Evolutionary conservation across 73 alveolate species (phyloP).

Genomic region (Breviolum minutum): DNA sequence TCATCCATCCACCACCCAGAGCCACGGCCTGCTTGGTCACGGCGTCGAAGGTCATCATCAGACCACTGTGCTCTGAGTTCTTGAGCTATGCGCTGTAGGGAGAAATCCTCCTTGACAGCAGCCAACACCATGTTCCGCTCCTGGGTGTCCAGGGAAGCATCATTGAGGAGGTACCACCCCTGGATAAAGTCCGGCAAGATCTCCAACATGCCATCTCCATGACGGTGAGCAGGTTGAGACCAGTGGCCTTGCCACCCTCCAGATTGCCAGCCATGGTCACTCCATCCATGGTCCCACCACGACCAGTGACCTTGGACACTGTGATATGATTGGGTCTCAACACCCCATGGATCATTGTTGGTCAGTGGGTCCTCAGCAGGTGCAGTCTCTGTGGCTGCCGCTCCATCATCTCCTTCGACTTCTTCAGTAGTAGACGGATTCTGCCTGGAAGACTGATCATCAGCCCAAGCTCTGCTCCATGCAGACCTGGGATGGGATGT

Average conservation of each 20-base stretch:
- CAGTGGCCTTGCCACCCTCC: neutral
- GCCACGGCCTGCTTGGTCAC: neutral
- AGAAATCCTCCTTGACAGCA: neutral
- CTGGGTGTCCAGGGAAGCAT: neutral
- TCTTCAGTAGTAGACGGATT: neutral
- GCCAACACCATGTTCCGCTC: neutral
- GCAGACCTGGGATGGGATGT: neutral
- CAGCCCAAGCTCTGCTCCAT: neutral
- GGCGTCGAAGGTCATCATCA: neutral
- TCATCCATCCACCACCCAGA: neutral
- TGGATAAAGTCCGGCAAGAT: neutral
- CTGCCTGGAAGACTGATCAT: too few species aligned
- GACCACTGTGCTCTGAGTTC: neutral
- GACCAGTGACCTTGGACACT: neutral
- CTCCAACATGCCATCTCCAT: neutral
- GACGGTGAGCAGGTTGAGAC: too few species aligned
- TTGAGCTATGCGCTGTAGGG: neutral
- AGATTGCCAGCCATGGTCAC: too few species aligned
- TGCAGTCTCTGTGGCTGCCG: neutral
- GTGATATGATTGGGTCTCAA: neutral
- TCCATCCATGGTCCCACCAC: neutral
- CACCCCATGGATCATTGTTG: neutral
- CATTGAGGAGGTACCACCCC: neutral
- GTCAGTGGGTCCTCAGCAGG: neutral
- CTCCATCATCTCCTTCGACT: neutral